Evolutionary conservation across 2,329 filamentous ascomycete genomes (phyloP).

Genomic region (Penicillium sp.): DNA sequence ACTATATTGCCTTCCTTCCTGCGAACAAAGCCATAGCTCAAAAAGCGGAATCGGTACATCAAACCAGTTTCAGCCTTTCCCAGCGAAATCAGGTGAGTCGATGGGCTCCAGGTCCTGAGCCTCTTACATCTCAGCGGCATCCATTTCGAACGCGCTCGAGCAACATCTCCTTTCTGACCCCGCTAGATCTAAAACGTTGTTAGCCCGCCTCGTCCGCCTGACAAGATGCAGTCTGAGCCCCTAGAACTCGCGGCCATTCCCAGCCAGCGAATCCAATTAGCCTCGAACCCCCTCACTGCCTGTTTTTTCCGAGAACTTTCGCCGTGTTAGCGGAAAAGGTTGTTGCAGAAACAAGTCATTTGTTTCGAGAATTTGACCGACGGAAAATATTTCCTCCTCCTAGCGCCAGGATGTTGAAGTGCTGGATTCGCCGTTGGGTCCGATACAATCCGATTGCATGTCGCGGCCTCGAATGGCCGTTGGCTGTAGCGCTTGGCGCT

Average conservation of each 20-base stretch:
- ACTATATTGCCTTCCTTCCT: neutral
- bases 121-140: neutral
- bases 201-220: constrained; percentile 17
- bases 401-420: neutral
- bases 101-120: neutral
- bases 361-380: neutral
- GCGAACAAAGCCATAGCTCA: neutral
- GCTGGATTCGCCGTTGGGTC: constrained; percentile 5
- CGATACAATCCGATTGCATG: constrained; percentile 19
- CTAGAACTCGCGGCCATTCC: constrained; percentile 1
- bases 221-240: constrained; percentile 25
- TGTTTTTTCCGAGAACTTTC: constrained; percentile 15
- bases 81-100: neutral
- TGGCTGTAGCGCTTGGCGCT: neutral
- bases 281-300: constrained; percentile 6
- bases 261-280: constrained; percentile 8
- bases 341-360: constrained; percentile 16
- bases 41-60: neutral
- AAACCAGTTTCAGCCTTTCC: neutral
- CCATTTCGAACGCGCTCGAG: constrained; percentile 6
- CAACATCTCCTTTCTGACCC: constrained; percentile 13
- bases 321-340: neutral
- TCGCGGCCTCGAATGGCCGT: neutral
- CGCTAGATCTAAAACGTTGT: constrained; percentile 17
- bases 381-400: neutral